These are phyloP conservation scores for Blumeria graminis DNA, from an alignment of 2,329 filamentous ascomycete species.

Conservation along the genomic window DNA sequence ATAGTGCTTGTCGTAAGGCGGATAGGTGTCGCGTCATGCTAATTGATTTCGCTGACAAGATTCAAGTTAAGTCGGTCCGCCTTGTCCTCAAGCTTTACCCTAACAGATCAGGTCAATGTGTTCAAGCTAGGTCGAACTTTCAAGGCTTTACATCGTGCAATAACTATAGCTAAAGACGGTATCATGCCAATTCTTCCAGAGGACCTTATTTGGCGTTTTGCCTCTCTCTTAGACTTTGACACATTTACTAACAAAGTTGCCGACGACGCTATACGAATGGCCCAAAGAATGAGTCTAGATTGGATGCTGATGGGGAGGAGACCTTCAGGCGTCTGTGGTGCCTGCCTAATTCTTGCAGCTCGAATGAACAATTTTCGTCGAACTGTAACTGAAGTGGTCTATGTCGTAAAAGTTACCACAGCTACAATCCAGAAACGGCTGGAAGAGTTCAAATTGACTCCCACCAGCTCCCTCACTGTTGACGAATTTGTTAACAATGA, in stretches of 20 bases:
- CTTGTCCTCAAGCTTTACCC: conserved; percentile 3
- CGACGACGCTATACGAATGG: conserved; percentile 64
- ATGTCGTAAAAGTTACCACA: conserved; percentile 89
- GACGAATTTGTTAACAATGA: conserved; percentile 57
- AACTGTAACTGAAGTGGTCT: conserved; percentile 85
- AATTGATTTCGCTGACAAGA: conserved; percentile 78
- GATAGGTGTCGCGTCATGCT: conserved; percentile 69
- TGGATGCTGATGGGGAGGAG: conserved; percentile 94
- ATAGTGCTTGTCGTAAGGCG: conserved; percentile 62
- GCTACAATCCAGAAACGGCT: conserved; percentile 78
- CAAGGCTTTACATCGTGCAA: conserved; percentile 52
- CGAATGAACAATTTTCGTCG: conserved; percentile 96
- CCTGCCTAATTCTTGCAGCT: conserved; percentile 79
- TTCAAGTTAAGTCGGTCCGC: conserved; percentile 20
- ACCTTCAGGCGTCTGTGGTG: conserved; percentile 81
- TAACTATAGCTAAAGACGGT: conserved; percentile 42
- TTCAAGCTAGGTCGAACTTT: conserved; percentile 80
- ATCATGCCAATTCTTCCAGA: conserved; percentile 57
- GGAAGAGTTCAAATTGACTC: conserved; percentile 74
- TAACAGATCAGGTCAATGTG: conserved; percentile 44
- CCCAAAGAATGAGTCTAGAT: conserved; percentile 82
- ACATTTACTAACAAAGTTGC: conserved; percentile 62
- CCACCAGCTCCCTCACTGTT: conserved; percentile 64
- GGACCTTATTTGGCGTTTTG: conserved; percentile 77
- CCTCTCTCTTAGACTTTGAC: conserved; percentile 76